Conservation (phyloP, 2,329 filamentous ascomycete genomes). For the Cercospora citrullina region DNA sequence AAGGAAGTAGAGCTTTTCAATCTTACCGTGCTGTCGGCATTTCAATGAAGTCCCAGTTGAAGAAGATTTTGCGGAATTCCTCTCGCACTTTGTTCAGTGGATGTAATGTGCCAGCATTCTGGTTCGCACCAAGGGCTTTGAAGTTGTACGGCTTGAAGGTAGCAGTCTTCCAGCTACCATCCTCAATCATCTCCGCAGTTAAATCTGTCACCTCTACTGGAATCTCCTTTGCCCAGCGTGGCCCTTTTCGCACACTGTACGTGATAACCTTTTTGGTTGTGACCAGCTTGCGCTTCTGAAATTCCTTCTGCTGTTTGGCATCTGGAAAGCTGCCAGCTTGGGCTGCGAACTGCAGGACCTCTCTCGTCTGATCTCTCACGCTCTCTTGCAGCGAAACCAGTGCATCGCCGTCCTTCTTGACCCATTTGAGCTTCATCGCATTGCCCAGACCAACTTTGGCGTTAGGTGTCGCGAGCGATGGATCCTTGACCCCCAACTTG, state of each 20-base stretch:
- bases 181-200: conserved; percentile 86
- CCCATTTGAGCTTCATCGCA: conserved; percentile 77
- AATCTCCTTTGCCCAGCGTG: conserved; percentile 85
- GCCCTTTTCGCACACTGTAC: conserved; percentile 81
- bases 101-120: conserved; percentile 51
- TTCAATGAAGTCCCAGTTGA: conserved; percentile 97
- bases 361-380: conserved; percentile 76
- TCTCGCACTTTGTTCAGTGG: conserved; percentile 87
- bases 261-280: conserved; percentile 78
- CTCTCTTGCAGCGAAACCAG: conserved; percentile 62
- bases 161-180: conserved; percentile 87
- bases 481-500: conserved; percentile 49
- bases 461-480: conserved; percentile 68
- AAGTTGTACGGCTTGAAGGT: conserved; percentile 85
- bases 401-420: conserved; percentile 61
- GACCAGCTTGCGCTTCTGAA: conserved; percentile 91
- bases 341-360: conserved; percentile 73
- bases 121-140: conserved; percentile 66
- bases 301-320: conserved; percentile 72
- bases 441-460: conserved; percentile 90
- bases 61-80: conserved; percentile 98
- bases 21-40: conserved; percentile 82
- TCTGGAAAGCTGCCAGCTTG: conserved; percentile 69
- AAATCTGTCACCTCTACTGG: conserved; percentile 92
- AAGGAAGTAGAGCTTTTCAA: conserved; percentile 28